These are phyloP conservation scores for Parafenestella ontariensis DNA, from an alignment of 2,329 filamentous ascomycete species.

Conservation along the genomic window DNA sequence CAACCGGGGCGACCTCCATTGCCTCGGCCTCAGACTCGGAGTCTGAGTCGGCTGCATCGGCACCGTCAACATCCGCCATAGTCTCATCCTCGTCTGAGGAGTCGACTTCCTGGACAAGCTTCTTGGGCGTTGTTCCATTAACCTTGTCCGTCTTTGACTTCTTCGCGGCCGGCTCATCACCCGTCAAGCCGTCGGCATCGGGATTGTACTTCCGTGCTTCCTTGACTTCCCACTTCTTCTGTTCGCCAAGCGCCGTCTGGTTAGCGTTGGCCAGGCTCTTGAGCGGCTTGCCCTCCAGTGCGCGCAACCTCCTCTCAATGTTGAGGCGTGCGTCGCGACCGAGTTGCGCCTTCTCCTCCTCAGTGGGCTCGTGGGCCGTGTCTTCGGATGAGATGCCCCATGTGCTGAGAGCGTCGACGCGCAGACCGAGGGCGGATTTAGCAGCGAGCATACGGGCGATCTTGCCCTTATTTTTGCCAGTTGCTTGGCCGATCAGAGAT, in stretches of 20 bases:
- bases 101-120: constrained; percentile 59
- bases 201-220: constrained; percentile 93
- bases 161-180: constrained; percentile 68
- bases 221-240: constrained; percentile 86
- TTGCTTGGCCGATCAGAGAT: constrained; percentile 88
- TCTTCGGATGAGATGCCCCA: constrained; percentile 69
- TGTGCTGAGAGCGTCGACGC: constrained; percentile 87
- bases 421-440: constrained; percentile 90
- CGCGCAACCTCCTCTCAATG: constrained; percentile 77
- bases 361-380: constrained; percentile 65
- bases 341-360: constrained; percentile 85
- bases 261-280: constrained; percentile 74
- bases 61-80: constrained; percentile 47
- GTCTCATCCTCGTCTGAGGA: constrained; percentile 52
- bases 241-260: constrained; percentile 50
- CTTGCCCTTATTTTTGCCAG: constrained; percentile 98
- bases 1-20: constrained; percentile 32
- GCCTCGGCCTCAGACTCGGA: constrained; percentile 37
- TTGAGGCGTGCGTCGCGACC: constrained; percentile 75
- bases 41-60: constrained; percentile 45
- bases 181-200: constrained; percentile 84
- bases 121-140: constrained; percentile 51
- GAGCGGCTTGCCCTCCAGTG: constrained; percentile 88
- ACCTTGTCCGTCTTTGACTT: constrained; percentile 56
- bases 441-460: constrained; percentile 95